A percentile compares a stretch with the other conserved stretches of the same genome.
Conservation (phyloP, 192 early-diverging fungal genomes). For the Coemansia sp. region DNA sequence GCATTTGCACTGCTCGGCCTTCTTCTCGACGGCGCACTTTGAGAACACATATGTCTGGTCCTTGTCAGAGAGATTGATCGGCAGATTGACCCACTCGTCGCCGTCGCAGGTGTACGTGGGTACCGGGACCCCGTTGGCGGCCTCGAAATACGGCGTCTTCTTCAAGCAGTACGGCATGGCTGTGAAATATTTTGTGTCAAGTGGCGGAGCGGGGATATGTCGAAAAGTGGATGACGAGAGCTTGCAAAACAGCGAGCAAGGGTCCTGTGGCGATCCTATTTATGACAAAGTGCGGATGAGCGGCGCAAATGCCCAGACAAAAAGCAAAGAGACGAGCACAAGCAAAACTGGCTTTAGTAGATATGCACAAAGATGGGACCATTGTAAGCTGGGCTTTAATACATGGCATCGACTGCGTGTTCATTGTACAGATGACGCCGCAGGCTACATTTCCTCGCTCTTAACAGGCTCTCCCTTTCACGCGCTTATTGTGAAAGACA, state of each 20-base stretch:
- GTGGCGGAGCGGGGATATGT: background rate
- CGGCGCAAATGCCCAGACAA: background rate
- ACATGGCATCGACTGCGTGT: background rate
- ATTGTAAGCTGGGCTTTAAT: constrained; percentile 7
- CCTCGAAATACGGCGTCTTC: constrained; percentile 46
- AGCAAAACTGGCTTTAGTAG: constrained; percentile 2
- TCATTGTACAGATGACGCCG: constrained; percentile 6
- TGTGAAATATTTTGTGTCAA: constrained; percentile 8
- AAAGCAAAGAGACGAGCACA: background rate
- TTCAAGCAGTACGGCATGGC: constrained; percentile 46
- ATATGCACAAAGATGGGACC: constrained; percentile 15
- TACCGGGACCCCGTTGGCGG: constrained; percentile 35
- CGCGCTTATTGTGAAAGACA: constrained; percentile 2
- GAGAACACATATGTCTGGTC: constrained; percentile 47
- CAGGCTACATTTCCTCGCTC: background rate
- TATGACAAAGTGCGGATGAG: background rate
- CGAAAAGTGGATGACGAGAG: background rate
- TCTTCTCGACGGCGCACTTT: constrained; percentile 40
- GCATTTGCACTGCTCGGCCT: constrained; percentile 28
- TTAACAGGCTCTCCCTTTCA: background rate
- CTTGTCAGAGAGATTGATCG: constrained; percentile 48
- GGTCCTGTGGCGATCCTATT: constrained; percentile 9
- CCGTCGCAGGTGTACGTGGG: constrained; percentile 50
- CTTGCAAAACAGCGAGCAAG: constrained; percentile 3
- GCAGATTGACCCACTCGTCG: constrained; percentile 50